Conservation (phyloP, 257 asterid genomes). For the Handroanthus guayacan region DNA sequence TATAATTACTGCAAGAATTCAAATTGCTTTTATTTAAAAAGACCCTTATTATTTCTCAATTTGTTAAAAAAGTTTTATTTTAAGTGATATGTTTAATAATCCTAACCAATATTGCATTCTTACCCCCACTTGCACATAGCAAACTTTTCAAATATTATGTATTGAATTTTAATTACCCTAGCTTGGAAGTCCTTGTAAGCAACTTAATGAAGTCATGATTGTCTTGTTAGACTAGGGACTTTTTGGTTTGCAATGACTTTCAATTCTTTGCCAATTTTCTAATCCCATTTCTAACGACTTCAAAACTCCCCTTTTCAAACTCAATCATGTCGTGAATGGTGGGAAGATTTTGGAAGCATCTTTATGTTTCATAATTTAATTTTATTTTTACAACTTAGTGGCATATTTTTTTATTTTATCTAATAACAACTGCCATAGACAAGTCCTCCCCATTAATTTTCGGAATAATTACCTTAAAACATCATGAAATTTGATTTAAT, state of each 20-base stretch:
- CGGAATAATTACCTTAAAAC: no score
- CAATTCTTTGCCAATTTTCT: slow-evolving; percentile 15
- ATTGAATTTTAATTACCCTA: no score
- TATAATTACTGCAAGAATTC: no score
- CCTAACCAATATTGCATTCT: no score
- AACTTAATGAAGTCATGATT: not conserved
- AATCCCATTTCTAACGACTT: slow-evolving; percentile 17
- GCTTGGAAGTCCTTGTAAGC: not conserved
- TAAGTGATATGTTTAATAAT: no score
- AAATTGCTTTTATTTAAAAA: no score
- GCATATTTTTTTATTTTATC: not conserved
- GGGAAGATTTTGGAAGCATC: slow-evolving; percentile 39
- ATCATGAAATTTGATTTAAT: no score
- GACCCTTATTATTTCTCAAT: no score
- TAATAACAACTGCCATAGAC: slow-evolving; percentile 17
- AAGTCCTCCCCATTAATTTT: not conserved
- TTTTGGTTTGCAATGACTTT: slow-evolving; percentile 2
- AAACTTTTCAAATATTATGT: no score
- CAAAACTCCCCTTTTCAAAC: slow-evolving; percentile 19
- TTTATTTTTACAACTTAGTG: not conserved
- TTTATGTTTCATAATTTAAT: not conserved
- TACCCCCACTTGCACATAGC: no score
- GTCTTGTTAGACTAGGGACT: not conserved
- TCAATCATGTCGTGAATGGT: slow-evolving; percentile 76
- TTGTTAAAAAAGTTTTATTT: no score